Evolutionary conservation across 371 early-diverging fungal genomes (phyloP).

Genomic region (Mortierella sp.): DNA sequence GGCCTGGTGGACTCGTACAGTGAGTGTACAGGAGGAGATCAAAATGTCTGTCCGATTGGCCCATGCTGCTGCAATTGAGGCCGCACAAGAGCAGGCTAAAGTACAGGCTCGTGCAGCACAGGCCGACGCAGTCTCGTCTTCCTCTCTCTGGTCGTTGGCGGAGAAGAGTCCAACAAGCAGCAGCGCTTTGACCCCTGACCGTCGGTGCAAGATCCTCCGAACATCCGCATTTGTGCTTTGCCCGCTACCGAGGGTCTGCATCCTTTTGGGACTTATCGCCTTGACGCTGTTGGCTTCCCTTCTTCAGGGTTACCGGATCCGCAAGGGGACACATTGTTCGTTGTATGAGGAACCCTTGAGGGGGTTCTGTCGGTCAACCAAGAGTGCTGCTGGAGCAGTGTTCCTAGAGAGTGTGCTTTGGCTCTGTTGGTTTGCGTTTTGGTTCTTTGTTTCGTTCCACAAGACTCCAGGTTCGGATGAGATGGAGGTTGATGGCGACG

Average conservation of each 20-base stretch:
- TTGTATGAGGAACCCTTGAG: constrained; percentile 6
- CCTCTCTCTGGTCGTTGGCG: constrained; percentile 8
- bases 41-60: background rate
- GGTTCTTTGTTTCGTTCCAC: constrained; percentile 25
- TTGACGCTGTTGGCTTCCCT: constrained; percentile 24
- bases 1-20: constrained; percentile 25
- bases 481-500: background rate
- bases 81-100: background rate
- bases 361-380: constrained; percentile 15
- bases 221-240: constrained; percentile 13
- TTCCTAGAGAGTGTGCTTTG: constrained; percentile 32
- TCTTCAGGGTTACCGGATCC: constrained; percentile 24
- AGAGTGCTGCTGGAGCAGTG: constrained; percentile 13
- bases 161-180: constrained; percentile 2
- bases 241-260: constrained; percentile 21
- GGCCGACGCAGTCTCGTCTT: background rate
- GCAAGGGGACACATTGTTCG: constrained; percentile 13
- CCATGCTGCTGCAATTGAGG: background rate
- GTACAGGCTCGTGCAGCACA: background rate
- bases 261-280: constrained; percentile 12
- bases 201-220: constrained; percentile 8
- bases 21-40: background rate
- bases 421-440: constrained; percentile 28
- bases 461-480: background rate
- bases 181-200: constrained; percentile 4